Base-by-base conservation (phyloP, 1,139 yeast genomes). In the Arxiozyma telluris region DNA sequence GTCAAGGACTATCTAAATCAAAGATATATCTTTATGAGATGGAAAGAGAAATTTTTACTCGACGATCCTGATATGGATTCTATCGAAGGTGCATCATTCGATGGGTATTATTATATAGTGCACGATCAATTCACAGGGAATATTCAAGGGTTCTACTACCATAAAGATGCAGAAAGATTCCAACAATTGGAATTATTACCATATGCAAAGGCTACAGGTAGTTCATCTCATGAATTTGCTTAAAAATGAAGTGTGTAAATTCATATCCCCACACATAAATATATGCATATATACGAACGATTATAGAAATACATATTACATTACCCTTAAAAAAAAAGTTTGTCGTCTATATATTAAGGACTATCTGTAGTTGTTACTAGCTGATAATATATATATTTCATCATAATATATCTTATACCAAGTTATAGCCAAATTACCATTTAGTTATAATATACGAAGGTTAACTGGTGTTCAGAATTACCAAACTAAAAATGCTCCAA, bases 71-170 rank as follows among this genome's bases (percentile, higher is more conserved):
- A 42, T 23, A 27, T 72, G 81, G 52, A 74, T 84, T n/a, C 49
- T 4, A 80, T 85, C 39, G 77, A 78, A 47, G 95, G 94, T 21
- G 97, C 96, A 0, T 85, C 95, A 7, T 91, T 85, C 68, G 96
- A 90, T 50, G 98, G 98, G 0, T 90, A 89, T 67, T 91, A 91
- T 70, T 91, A 90, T 67, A 81, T 89, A 44, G 89, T 89, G 47
- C 82, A 89, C 64, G 87, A 87, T 67, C 90, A 88, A 62, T 74
- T 81, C 7, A 81, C 81, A 11, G 96, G 96, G 6, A 73, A 81
- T 18, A 81, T 90, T 41, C 77, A 80, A 53, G 97, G 98, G 7
- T 76, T 86, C 54, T 91, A 91, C 68, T 90, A 82, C 71, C 96
- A 89, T 67, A 79, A 80, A 62, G 76, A 79, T 38, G 84, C 93